Conservation (phyloP, 495 filamentous ascomycete species). For the Penicillium chermesinum region DNA sequence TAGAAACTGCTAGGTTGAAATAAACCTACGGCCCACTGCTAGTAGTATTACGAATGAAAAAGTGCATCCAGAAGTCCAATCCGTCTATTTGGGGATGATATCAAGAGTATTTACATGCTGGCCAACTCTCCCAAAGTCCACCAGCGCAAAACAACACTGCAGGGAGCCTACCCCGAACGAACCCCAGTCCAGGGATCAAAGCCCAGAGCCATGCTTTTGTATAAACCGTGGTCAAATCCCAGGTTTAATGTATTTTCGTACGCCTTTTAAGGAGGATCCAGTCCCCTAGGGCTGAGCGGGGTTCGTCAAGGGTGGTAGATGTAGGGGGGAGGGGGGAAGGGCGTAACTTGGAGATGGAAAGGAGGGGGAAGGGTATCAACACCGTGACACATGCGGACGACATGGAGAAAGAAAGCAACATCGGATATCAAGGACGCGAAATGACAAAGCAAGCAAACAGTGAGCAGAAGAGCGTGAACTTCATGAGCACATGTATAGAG, state of each 20-base stretch:
- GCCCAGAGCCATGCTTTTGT: slow-evolving; percentile 4
- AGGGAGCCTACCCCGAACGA: slow-evolving; percentile 1
- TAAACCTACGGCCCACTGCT: no score
- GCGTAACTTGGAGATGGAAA: slow-evolving; percentile 12
- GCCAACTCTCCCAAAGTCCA: slow-evolving; percentile 12
- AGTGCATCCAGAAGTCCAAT: slow-evolving; percentile 20
- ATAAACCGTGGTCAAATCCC: slow-evolving; percentile 1
- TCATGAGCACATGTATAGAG: slow-evolving; percentile 33
- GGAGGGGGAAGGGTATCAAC: slow-evolving; percentile 43
- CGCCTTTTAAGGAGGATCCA: not conserved
- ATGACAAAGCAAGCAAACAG: slow-evolving; percentile 17
- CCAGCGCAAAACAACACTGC: not conserved
- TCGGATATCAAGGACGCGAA: slow-evolving; percentile 5
- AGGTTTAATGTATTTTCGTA: slow-evolving; percentile 12
- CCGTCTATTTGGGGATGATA: slow-evolving; percentile 31
- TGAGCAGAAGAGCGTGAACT: slow-evolving; percentile 30
- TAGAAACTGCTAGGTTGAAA: no score
- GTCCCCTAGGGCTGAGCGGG: slow-evolving; percentile 2
- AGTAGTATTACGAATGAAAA: no score
- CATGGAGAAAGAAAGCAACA: slow-evolving; percentile 17
- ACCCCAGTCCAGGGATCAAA: slow-evolving; percentile 4
- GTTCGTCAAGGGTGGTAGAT: not conserved
- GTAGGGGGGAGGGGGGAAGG: not conserved
- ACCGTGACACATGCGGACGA: slow-evolving; percentile 42
- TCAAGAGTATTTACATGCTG: slow-evolving; percentile 33